Evolutionary conservation across 495 filamentous ascomycete genomes (phyloP).

Genomic region (Hypoxylon fuscum): DNA sequence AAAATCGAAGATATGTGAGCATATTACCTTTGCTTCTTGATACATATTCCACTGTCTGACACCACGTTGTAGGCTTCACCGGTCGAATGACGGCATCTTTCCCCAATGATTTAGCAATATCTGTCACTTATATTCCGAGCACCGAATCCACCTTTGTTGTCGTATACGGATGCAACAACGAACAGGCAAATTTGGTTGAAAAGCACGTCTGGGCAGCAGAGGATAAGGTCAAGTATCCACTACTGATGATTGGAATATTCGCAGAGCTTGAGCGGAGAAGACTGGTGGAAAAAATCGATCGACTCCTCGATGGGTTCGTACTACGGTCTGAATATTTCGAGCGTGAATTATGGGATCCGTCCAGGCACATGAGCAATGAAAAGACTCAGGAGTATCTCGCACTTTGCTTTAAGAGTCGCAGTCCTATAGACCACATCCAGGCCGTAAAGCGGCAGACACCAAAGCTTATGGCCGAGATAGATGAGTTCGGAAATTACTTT

Average conservation of each 20-base stretch:
- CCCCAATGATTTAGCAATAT: conserved; percentile 19
- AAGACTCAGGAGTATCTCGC: conserved; percentile 26
- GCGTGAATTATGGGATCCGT: conserved; percentile 6
- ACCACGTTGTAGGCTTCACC: conserved; percentile 6
- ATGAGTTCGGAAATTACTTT: conserved; percentile 18
- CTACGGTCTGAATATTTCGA: conserved; percentile 18
- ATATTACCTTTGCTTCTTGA: background rate
- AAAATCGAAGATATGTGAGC: conserved; percentile 21
- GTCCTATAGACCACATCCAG: conserved; percentile 20
- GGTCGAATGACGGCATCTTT: conserved; percentile 22
- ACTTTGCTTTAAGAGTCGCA: conserved; percentile 25
- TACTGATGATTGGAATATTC: conserved; percentile 24
- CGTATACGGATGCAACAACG: conserved; percentile 26
- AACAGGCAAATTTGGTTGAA: conserved; percentile 17
- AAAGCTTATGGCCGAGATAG: conserved; percentile 23
- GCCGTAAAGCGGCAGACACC: conserved; percentile 26
- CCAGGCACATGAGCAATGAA: conserved; percentile 25
- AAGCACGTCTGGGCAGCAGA: conserved; percentile 5
- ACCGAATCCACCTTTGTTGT: conserved; percentile 22
- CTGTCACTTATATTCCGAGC: conserved; percentile 28
- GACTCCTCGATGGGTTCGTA: conserved; percentile 23
- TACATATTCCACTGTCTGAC: conserved; percentile 2
- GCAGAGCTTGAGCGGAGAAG: conserved; percentile 26
- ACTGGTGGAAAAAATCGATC: conserved; percentile 2
- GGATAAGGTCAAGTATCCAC: conserved; percentile 18